These are phyloP conservation scores for Candida neerlandica DNA, from an alignment of 1,139 yeast species.

Conservation along the genomic window DNA sequence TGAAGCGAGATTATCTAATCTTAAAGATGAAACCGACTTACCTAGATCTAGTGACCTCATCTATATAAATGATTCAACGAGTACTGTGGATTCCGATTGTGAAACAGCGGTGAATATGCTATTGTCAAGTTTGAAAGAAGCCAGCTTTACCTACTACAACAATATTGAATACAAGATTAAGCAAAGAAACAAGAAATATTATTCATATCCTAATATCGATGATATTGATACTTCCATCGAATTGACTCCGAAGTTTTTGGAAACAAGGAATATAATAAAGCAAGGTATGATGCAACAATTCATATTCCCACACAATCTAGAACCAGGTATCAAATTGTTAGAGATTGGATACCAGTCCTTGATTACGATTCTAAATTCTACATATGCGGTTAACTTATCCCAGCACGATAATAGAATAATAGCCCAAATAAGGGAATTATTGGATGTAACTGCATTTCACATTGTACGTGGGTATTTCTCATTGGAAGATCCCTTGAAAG, in stretches of 20 bases:
- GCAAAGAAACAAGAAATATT: slow-evolving; percentile 41
- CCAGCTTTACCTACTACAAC: slow-evolving; percentile 40
- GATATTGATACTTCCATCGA: slow-evolving; percentile 32
- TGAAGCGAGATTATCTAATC: slow-evolving; percentile 22
- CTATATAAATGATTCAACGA: slow-evolving; percentile 21
- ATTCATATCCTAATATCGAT: slow-evolving; percentile 32
- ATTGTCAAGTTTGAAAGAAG: slow-evolving; percentile 30
- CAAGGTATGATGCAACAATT: slow-evolving; percentile 40
- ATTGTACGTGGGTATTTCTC: slow-evolving; percentile 64
- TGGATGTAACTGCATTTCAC: slow-evolving; percentile 66
- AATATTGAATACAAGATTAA: slow-evolving; percentile 34
- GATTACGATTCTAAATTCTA: slow-evolving; percentile 26
- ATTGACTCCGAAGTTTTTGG: slow-evolving; percentile 42
- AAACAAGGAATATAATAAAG: slow-evolving; percentile 42
- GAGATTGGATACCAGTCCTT: slow-evolving; percentile 40
- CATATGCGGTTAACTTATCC: slow-evolving; percentile 20
- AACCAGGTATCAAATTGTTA: slow-evolving; percentile 29
- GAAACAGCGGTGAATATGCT: slow-evolving; percentile 33
- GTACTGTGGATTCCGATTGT: slow-evolving; percentile 26
- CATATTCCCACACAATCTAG: slow-evolving; percentile 37
- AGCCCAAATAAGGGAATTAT: slow-evolving; percentile 42
- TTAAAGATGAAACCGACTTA: slow-evolving; percentile 34
- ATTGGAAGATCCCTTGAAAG: slow-evolving; percentile 58
- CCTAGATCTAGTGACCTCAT: slow-evolving; percentile 35
- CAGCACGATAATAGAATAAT: slow-evolving; percentile 34